These are phyloP conservation scores for Zancudomyces culisetae DNA, from an alignment of 371 early-diverging fungal genomes.

Conservation along the genomic window DNA sequence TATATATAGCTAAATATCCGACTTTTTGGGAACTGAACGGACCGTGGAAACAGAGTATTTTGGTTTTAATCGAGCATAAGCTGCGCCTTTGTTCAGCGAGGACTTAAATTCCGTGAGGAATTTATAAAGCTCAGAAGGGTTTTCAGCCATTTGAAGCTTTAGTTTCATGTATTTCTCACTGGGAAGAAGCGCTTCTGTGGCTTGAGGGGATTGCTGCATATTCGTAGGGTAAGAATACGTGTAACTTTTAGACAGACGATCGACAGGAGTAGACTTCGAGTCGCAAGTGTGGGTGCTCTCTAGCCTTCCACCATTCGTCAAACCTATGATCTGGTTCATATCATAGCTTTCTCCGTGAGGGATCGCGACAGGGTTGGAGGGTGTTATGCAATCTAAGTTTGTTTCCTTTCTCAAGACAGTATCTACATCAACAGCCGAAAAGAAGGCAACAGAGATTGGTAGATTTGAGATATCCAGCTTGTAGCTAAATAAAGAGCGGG, in stretches of 20 bases:
- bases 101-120: background rate
- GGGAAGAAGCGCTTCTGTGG: background rate
- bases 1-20: background rate
- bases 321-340: background rate
- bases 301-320: background rate
- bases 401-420: constrained; percentile 85
- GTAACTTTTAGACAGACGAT: background rate
- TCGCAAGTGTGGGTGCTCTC: too few relatives aligned
- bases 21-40: background rate
- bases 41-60: background rate
- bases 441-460: constrained; percentile 80
- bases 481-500: constrained; percentile 69
- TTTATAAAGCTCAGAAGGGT: background rate
- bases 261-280: background rate
- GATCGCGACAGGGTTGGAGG: constrained; percentile 41
- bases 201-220: background rate
- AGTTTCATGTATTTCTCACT: background rate
- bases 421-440: constrained; percentile 89
- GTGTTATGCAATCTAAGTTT: constrained; percentile 52
- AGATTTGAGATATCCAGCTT: constrained; percentile 70
- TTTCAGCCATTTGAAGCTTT: background rate
- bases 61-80: background rate
- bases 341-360: constrained; percentile 28
- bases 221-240: background rate
- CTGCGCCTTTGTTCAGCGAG: background rate